phyloP scores from a whole-genome alignment of 345 rosid genomes.

The Acer saccharum region DNA sequence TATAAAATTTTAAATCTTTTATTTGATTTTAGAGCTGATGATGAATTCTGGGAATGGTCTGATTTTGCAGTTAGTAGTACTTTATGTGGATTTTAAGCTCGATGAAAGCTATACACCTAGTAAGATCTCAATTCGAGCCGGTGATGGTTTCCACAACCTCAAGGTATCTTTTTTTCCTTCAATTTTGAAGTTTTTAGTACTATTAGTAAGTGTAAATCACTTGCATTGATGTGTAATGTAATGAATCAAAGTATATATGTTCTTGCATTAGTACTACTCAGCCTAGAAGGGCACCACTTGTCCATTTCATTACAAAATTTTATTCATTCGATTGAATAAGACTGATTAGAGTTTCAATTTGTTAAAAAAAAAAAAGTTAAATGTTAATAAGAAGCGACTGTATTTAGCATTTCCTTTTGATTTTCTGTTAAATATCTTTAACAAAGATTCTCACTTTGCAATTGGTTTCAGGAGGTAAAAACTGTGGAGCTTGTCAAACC shows the following conservation, averaged over 20 bases:
- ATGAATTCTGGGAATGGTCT: slow-evolving; percentile 1
- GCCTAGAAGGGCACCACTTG: not conserved
- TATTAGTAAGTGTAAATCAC: not conserved
- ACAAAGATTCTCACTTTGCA: not conserved
- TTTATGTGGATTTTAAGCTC: slow-evolving; percentile 89
- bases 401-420: not conserved
- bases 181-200: not conserved
- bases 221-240: too few relatives aligned
- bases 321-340: not conserved
- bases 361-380: not conserved
- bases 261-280: too few relatives aligned
- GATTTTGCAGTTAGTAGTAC: slow-evolving; percentile 60
- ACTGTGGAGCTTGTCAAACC: slow-evolving; percentile 85
- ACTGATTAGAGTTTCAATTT: not conserved
- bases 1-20: not conserved
- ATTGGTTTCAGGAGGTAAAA: slow-evolving; percentile 71
- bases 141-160: slow-evolving; percentile 92
- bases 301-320: not conserved
- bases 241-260: too few relatives aligned
- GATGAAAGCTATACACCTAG: slow-evolving; percentile 95
- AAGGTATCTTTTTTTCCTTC: slow-evolving; percentile 49
- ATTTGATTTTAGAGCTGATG: not conserved
- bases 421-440: not conserved
- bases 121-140: slow-evolving; percentile 83
- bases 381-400: not conserved